Conservation (phyloP, 1,284 basidiomycete genomes). For the Neolentinus lepideus region DNA sequence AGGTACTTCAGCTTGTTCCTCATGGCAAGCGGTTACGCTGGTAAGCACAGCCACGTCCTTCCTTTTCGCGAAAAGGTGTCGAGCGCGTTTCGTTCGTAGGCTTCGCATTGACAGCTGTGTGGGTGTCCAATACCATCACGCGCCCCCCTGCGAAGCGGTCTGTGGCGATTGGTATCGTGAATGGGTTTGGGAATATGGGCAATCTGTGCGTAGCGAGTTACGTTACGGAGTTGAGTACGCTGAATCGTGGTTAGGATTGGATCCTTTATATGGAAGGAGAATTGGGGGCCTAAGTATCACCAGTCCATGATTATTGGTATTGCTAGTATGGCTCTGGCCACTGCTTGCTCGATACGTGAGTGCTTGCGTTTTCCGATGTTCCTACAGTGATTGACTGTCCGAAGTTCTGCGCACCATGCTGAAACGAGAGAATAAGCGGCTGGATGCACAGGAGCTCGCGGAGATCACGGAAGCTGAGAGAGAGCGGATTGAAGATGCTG, state of each 20-base stretch:
- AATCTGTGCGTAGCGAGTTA: slow-evolving; percentile 21
- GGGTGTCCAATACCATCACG: slow-evolving; percentile 46
- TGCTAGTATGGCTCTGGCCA: slow-evolving; percentile 29
- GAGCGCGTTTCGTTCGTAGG: slow-evolving; percentile 24
- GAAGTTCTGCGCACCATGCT: slow-evolving; percentile 41
- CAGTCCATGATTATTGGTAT: slow-evolving; percentile 43
- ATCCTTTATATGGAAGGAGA: slow-evolving; percentile 43
- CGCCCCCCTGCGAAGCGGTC: slow-evolving; percentile 45
- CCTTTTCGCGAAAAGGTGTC: not conserved
- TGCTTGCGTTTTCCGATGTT: not conserved
- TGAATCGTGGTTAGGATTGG: slow-evolving; percentile 28
- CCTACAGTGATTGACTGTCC: slow-evolving; percentile 4
- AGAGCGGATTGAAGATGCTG: slow-evolving; percentile 39
- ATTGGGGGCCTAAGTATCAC: slow-evolving; percentile 43
- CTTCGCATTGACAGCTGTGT: slow-evolving; percentile 42
- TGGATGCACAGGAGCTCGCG: slow-evolving; percentile 36
- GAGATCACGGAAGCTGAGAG: slow-evolving; percentile 32
- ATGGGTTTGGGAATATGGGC: slow-evolving; percentile 23
- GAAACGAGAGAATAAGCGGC: slow-evolving; percentile 32
- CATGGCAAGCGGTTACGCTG: slow-evolving; percentile 41
- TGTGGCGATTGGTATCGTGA: slow-evolving; percentile 27
- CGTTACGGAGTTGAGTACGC: slow-evolving; percentile 1
- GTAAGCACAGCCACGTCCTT: slow-evolving; percentile 23
- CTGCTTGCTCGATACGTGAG: slow-evolving; percentile 29
- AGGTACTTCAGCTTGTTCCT: slow-evolving; percentile 52